These are phyloP conservation scores for Penstemon davidsonii DNA, from an alignment of 257 asterid species.

Conservation along the genomic window DNA sequence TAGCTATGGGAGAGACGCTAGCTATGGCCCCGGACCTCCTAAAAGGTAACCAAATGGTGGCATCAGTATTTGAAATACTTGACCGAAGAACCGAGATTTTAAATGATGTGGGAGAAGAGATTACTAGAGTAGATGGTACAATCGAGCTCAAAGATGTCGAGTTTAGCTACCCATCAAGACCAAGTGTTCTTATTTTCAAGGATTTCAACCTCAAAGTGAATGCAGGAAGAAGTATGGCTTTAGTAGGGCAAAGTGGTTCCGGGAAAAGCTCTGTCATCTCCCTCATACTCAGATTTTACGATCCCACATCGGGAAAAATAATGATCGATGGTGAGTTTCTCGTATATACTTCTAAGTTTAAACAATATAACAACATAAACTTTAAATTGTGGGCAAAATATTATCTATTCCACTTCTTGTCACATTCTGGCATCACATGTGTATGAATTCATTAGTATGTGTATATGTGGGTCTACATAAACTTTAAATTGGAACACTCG, in stretches of 20 bases:
- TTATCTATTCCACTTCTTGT: too few relatives aligned
- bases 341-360: too few relatives aligned
- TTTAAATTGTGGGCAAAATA: too few relatives aligned
- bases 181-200: conserved; percentile 74
- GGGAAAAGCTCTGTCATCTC: conserved; percentile 97
- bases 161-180: conserved; percentile 91
- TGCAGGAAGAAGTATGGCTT: conserved; percentile 83
- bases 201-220: conserved; percentile 76
- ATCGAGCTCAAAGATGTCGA: conserved; percentile 80
- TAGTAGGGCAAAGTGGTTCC: conserved; percentile 97
- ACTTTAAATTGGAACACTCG: too few relatives aligned
- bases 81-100: conserved; percentile 74
- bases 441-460: too few relatives aligned
- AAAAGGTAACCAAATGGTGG: conserved; percentile 91
- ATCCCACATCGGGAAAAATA: conserved; percentile 77
- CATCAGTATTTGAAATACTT: conserved; percentile 80
- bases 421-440: too few relatives aligned
- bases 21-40: conserved; percentile 98
- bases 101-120: conserved; percentile 77
- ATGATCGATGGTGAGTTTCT: conserved; percentile 75
- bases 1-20: conserved; percentile 94
- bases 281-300: conserved; percentile 83
- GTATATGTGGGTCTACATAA: not conserved
- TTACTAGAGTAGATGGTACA: conserved; percentile 59
- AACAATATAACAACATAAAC: too few relatives aligned